Conservation (phyloP, 116 monocot species). For the Dioscorea cayenensis region DNA sequence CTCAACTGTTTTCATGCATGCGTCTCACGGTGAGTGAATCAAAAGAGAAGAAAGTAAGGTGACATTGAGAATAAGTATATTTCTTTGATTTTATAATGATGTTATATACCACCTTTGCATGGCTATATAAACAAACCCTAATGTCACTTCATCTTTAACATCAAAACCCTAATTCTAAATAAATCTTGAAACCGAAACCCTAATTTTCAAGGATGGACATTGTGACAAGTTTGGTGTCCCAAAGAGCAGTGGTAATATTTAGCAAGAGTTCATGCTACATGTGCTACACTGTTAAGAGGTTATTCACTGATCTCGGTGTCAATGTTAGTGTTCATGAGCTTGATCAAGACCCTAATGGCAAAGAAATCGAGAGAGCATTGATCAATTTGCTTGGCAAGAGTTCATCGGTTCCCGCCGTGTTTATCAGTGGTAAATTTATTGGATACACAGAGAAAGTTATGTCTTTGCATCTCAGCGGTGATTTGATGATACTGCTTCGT, state of each 20-base stretch:
- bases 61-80: background rate
- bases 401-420: slow-evolving; percentile 34
- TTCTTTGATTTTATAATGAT: background rate
- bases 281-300: slow-evolving; percentile 42
- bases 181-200: background rate
- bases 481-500: slow-evolving; percentile 30
- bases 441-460: slow-evolving; percentile 43
- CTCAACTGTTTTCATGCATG: background rate
- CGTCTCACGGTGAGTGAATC: background rate
- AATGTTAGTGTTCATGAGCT: slow-evolving; percentile 39
- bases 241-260: slow-evolving; percentile 55
- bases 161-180: too few species aligned
- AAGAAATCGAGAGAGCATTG: slow-evolving; percentile 47
- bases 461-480: slow-evolving; percentile 46
- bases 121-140: background rate
- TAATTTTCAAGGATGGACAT: slow-evolving; percentile 21
- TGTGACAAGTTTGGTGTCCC: slow-evolving; percentile 26
- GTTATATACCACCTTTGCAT: background rate
- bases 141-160: too few species aligned
- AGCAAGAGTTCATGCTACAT: slow-evolving; percentile 53
- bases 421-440: slow-evolving; percentile 41
- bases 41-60: background rate
- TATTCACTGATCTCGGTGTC: slow-evolving; percentile 47
- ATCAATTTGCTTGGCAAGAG: slow-evolving; percentile 19
- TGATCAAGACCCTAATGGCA: slow-evolving; percentile 38